Conservation (phyloP, 2,329 filamentous ascomycete species). For the Microsporum canis region DNA sequence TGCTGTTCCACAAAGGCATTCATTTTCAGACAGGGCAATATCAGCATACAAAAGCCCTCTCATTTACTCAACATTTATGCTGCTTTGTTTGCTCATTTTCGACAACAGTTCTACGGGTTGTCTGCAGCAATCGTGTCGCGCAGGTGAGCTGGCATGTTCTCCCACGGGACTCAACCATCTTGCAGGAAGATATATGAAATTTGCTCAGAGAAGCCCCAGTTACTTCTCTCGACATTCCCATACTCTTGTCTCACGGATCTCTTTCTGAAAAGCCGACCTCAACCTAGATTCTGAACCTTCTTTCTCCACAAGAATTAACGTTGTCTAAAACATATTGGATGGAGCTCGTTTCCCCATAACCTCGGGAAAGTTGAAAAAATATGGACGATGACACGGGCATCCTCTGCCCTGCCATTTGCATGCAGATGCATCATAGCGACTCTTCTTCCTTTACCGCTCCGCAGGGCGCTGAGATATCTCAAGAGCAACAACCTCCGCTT, state of each 20-base stretch:
- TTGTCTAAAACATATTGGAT: conserved; percentile 12
- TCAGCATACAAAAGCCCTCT: conserved; percentile 7
- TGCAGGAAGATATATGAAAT: conserved; percentile 9
- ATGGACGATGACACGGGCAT: background rate
- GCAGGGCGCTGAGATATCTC: background rate
- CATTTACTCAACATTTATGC: conserved; percentile 10
- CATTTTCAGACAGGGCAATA: conserved; percentile 17
- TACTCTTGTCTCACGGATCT: conserved; percentile 17
- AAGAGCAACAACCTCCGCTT: background rate
- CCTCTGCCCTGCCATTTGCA: background rate
- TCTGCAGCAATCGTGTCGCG: conserved; percentile 20
- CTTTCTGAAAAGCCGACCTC: conserved; percentile 12
- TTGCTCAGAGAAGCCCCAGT: conserved; percentile 10
- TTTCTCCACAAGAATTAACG: conserved; percentile 11
- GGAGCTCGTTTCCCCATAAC: conserved; percentile 3
- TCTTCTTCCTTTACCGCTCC: background rate
- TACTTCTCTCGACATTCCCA: conserved; percentile 10
- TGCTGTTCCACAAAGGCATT: conserved; percentile 24
- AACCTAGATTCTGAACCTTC: conserved; percentile 3
- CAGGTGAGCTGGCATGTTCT: conserved; percentile 18
- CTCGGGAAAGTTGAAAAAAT: conserved; percentile 1
- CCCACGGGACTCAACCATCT: conserved; percentile 9
- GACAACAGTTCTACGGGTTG: conserved; percentile 17
- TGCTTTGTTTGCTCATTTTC: conserved; percentile 18
- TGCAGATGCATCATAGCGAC: conserved; percentile 2